Conservation (phyloP, 257 asterid species). For the Handroanthus guayacan region DNA sequence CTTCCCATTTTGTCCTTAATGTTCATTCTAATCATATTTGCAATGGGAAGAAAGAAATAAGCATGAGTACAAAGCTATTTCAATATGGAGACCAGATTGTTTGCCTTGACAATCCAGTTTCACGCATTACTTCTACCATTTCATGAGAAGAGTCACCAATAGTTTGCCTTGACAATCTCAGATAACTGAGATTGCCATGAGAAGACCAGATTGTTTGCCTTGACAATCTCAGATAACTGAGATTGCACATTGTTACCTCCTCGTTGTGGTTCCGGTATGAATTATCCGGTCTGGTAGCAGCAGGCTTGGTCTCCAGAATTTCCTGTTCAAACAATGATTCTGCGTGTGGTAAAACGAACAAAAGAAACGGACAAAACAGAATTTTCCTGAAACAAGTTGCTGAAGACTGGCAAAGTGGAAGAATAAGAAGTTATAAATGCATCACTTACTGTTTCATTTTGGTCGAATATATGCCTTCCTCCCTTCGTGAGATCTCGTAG, state of each 20-base stretch:
- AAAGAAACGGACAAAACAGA: background rate
- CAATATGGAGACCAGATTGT: background rate
- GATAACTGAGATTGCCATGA: too few species aligned
- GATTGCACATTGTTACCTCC: constrained; percentile 35
- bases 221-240: too few species aligned
- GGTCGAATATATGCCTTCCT: constrained; percentile 37
- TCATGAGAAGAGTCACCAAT: background rate
- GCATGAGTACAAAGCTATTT: background rate
- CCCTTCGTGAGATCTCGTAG: constrained; percentile 53
- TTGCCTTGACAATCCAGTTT: background rate
- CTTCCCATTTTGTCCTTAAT: background rate
- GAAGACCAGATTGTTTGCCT: too few species aligned
- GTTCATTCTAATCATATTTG: background rate
- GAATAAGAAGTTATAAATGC: constrained; percentile 17
- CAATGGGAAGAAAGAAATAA: background rate
- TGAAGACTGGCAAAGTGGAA: constrained; percentile 3
- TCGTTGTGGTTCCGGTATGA: constrained; percentile 43
- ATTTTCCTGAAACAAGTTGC: constrained; percentile 23
- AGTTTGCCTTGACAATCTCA: too few species aligned
- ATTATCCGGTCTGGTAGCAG: constrained; percentile 39
- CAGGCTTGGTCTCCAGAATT: constrained; percentile 51
- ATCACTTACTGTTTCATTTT: constrained; percentile 46
- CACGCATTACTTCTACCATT: constrained; percentile 10
- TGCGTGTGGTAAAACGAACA: constrained; percentile 3
- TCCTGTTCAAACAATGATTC: constrained; percentile 39